phyloP scores from a whole-genome alignment of 2,329 filamentous ascomycete species.

The Calonectria honghensis region DNA sequence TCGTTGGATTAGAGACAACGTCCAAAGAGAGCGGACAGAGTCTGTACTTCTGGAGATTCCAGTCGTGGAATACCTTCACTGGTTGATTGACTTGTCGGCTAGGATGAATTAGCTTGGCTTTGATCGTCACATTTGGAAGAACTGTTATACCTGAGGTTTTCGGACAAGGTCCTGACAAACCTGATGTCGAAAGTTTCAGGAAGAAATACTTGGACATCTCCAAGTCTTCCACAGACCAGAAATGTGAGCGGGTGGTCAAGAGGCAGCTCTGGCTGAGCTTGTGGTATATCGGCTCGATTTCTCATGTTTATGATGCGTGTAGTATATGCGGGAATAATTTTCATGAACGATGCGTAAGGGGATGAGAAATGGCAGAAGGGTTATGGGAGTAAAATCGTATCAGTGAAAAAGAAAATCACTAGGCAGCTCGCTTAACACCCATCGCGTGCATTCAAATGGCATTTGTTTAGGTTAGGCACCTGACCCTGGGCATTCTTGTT shows the following conservation, averaged over 20 bases:
- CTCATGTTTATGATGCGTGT: background rate
- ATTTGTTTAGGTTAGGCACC: constrained; percentile 2
- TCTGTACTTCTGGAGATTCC: constrained; percentile 50
- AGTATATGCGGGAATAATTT: background rate
- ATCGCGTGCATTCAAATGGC: background rate
- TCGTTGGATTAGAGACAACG: constrained; percentile 32
- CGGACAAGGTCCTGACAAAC: constrained; percentile 48
- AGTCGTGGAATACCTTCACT: constrained; percentile 54
- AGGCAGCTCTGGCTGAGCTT: constrained; percentile 18
- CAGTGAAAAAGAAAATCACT: background rate
- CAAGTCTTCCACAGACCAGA: constrained; percentile 48
- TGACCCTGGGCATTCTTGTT: background rate
- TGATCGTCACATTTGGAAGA: too few relatives aligned
- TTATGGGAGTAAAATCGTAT: background rate
- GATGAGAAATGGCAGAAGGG: background rate
- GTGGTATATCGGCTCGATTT: constrained; percentile 1
- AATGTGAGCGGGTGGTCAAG: constrained; percentile 50
- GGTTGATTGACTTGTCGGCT: constrained; percentile 53
- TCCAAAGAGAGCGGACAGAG: constrained; percentile 52
- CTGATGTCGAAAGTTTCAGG: constrained; percentile 46
- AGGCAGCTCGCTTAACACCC: background rate
- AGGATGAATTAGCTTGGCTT: constrained; percentile 15
- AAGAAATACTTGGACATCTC: constrained; percentile 55
- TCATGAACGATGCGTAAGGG: background rate
- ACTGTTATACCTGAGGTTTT: constrained; percentile 53